A percentile compares a stretch with the other conserved stretches of the same genome.
Evolutionary conservation across 163 green algal genomes (phyloP).

Genomic region (Prototheca wickerhamii): DNA sequence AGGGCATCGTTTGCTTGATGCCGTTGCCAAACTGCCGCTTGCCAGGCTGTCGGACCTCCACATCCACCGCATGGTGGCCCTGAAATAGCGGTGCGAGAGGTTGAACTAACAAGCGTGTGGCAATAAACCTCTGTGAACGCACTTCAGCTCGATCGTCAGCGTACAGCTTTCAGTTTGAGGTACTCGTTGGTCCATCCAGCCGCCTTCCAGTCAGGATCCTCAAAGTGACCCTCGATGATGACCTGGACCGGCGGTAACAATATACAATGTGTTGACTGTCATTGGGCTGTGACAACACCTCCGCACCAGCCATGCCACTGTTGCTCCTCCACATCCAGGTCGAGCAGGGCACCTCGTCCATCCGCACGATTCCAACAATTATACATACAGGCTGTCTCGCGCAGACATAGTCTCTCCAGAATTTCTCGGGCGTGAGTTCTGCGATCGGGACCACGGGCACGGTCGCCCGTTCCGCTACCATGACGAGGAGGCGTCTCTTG

Average conservation of each 20-base stretch:
- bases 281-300: too few species aligned
- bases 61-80: not conserved
- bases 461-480: not conserved
- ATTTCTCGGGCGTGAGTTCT: not conserved
- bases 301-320: too few species aligned
- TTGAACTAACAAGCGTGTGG: not conserved
- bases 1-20: constrained; percentile 41
- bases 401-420: constrained; percentile 11
- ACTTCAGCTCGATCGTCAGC: too few species aligned
- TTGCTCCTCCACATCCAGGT: too few species aligned
- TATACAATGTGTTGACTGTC: too few species aligned
- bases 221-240: not conserved
- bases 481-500: too few species aligned
- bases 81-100: not conserved
- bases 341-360: too few species aligned
- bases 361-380: not conserved
- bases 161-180: not conserved
- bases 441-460: not conserved
- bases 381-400: constrained; percentile 6
- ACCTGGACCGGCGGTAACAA: not conserved
- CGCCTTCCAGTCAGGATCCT: not conserved
- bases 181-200: not conserved
- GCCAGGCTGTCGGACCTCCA: not conserved
- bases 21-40: constrained; percentile 47
- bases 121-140: too few species aligned